Evolutionary conservation across 2,329 filamentous ascomycete genomes (phyloP).

Genomic region (Didymella lethalis): DNA sequence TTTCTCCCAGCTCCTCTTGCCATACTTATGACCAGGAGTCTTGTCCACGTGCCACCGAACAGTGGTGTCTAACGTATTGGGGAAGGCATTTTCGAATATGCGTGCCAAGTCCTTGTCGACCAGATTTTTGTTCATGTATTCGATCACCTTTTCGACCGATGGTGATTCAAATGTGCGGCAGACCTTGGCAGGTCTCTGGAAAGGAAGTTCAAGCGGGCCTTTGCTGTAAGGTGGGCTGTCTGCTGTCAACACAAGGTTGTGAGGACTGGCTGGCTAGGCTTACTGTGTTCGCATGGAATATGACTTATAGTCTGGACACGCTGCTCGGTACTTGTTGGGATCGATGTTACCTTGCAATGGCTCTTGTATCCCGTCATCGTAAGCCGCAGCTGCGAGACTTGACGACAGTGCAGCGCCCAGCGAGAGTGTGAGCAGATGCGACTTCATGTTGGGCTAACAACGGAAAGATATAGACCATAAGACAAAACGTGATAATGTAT

Average conservation of each 20-base stretch:
- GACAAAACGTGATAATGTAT: background rate
- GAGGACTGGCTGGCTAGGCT: background rate
- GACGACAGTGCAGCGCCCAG: constrained; percentile 24
- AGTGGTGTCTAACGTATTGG: constrained; percentile 89
- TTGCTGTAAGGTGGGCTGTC: constrained; percentile 77
- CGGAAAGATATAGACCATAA: background rate
- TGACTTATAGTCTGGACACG: constrained; percentile 71
- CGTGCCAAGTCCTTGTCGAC: constrained; percentile 86
- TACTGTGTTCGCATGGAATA: constrained; percentile 70
- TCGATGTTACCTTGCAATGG: constrained; percentile 41
- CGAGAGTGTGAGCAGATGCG: constrained; percentile 13
- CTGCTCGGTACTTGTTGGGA: constrained; percentile 50
- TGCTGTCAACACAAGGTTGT: background rate
- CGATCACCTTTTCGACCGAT: constrained; percentile 86
- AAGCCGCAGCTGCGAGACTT: constrained; percentile 21
- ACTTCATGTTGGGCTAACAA: constrained; percentile 26
- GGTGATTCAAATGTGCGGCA: constrained; percentile 92
- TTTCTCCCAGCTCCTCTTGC: constrained; percentile 40
- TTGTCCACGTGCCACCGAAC: constrained; percentile 84
- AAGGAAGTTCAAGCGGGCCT: constrained; percentile 81
- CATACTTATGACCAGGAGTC: constrained; percentile 52
- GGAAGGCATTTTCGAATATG: constrained; percentile 94
- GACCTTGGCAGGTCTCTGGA: constrained; percentile 78
- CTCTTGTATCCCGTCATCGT: constrained; percentile 37
- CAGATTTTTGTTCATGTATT: constrained; percentile 80